A percentile compares a stretch with the other conserved stretches of the same genome.
phyloP scores from a whole-genome alignment of 106 monocot species.

The Acorus calamus region DNA sequence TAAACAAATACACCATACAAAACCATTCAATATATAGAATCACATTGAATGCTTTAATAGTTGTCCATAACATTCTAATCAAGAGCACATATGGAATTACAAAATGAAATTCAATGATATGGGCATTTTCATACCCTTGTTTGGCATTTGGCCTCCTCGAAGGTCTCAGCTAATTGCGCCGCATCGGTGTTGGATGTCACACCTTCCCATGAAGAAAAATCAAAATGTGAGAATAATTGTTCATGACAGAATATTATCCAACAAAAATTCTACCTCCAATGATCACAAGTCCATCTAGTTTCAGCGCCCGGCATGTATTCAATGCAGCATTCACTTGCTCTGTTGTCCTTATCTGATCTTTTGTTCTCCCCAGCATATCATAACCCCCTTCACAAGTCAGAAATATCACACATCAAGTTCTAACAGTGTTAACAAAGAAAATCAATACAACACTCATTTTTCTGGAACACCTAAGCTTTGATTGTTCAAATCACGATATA shows the following conservation, averaged over 20 bases:
- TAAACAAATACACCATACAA: not conserved
- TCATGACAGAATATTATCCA: not conserved
- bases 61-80: no score
- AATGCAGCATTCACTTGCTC: slow-evolving; percentile 49
- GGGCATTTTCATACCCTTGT: slow-evolving; percentile 25
- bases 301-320: slow-evolving; percentile 27
- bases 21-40: no score
- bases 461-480: no score
- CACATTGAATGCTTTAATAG: no score
- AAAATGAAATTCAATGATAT: no score
- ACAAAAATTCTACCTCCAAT: slow-evolving; percentile 32
- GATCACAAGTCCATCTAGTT: slow-evolving; percentile 39
- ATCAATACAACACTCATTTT: not conserved
- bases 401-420: not conserved
- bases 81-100: no score
- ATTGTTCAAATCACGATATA: no score
- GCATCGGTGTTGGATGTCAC: slow-evolving; percentile 54
- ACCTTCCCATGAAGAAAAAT: slow-evolving; percentile 17
- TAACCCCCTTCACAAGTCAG: slow-evolving; percentile 22
- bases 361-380: slow-evolving; percentile 44
- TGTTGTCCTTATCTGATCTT: slow-evolving; percentile 41
- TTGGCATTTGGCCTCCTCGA: slow-evolving; percentile 37
- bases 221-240: not conserved
- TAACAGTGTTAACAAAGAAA: not conserved
- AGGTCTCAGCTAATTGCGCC: slow-evolving; percentile 53